These are phyloP conservation scores for Nymphaea thermarum DNA, from an alignment of 164 flowering plant genomes.

Conservation along the genomic window DNA sequence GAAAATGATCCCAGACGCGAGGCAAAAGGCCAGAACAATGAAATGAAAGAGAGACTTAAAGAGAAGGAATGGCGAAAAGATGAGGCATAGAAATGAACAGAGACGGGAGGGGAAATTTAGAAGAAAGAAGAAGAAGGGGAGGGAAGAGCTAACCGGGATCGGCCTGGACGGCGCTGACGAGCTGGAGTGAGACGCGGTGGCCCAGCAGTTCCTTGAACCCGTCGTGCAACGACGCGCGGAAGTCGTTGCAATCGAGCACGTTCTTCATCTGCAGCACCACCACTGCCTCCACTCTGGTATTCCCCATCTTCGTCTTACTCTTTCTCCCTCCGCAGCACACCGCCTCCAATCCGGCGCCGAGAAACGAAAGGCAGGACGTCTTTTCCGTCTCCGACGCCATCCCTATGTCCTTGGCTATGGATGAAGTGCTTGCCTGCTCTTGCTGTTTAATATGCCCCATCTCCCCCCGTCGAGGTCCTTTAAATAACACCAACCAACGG, in stretches of 20 bases:
- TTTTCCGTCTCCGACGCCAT: too few species aligned
- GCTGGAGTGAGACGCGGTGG: conserved; percentile 39
- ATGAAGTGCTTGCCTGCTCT: background rate
- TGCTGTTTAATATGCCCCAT: background rate
- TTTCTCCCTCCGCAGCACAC: background rate
- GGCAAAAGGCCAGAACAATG: too few species aligned
- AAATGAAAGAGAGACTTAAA: background rate
- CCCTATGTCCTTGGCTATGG: background rate
- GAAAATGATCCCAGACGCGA: too few species aligned
- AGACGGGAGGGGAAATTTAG: too few species aligned
- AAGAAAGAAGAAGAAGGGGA: background rate
- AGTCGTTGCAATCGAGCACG: conserved; percentile 47
- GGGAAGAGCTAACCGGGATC: conserved; percentile 24
- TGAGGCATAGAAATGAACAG: too few species aligned
- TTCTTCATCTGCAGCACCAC: conserved; percentile 75
- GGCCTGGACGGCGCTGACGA: conserved; percentile 34
- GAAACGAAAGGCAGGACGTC: background rate
- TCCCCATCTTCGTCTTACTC: conserved; percentile 12
- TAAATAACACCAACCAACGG: too few species aligned
- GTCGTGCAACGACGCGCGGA: too few species aligned
- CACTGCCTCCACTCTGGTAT: conserved; percentile 18
- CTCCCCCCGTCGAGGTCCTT: too few species aligned
- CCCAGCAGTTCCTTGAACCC: too few species aligned
- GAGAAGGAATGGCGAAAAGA: background rate
- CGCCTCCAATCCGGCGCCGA: background rate